Conservation (phyloP, 176 grass and related monocot genomes). For the Musa schizocarpa region DNA sequence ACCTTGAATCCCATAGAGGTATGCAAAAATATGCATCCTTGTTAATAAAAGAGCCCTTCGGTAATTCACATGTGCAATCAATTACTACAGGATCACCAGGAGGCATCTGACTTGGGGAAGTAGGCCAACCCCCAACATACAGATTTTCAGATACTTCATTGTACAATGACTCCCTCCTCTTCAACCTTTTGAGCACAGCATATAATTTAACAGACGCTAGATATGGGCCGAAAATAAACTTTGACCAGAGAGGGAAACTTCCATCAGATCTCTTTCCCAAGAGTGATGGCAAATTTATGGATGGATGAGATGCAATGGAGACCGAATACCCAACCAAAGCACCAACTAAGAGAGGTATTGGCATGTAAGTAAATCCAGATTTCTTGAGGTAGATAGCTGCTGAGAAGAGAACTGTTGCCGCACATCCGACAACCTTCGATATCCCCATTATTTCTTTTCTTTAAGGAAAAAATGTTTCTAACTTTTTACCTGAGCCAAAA, state of each 20-base stretch:
- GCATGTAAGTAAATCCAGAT: slow-evolving; percentile 32
- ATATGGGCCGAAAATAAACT: slow-evolving; percentile 65
- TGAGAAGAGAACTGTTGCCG: slow-evolving; percentile 39
- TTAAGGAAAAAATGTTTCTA: slow-evolving; percentile 8
- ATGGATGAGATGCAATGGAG: slow-evolving; percentile 68
- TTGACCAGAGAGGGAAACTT: slow-evolving; percentile 78
- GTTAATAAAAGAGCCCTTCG: slow-evolving; percentile 42
- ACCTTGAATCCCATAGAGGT: slow-evolving; percentile 75
- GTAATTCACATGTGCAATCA: slow-evolving; percentile 92
- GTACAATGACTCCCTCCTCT: slow-evolving; percentile 66
- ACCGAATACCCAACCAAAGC: slow-evolving; percentile 43
- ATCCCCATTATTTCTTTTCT: slow-evolving; percentile 57
- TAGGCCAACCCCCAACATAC: slow-evolving; percentile 90
- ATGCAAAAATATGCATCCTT: slow-evolving; percentile 66
- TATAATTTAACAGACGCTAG: slow-evolving; percentile 61
- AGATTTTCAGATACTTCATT: slow-evolving; percentile 63
- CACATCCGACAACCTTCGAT: slow-evolving; percentile 62
- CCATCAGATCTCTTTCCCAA: slow-evolving; percentile 63
- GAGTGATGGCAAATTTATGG: slow-evolving; percentile 62
- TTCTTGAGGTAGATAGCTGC: slow-evolving; percentile 35
- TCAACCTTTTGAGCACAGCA: slow-evolving; percentile 51
- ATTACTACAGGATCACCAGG: slow-evolving; percentile 63
- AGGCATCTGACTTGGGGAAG: slow-evolving; percentile 54
- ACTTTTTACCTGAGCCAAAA: slow-evolving; percentile 22
- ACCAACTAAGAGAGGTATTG: slow-evolving; percentile 50